Evolutionary conservation across 306 rosid species (phyloP).

Genomic region (Cucurbita argyrosperma): DNA sequence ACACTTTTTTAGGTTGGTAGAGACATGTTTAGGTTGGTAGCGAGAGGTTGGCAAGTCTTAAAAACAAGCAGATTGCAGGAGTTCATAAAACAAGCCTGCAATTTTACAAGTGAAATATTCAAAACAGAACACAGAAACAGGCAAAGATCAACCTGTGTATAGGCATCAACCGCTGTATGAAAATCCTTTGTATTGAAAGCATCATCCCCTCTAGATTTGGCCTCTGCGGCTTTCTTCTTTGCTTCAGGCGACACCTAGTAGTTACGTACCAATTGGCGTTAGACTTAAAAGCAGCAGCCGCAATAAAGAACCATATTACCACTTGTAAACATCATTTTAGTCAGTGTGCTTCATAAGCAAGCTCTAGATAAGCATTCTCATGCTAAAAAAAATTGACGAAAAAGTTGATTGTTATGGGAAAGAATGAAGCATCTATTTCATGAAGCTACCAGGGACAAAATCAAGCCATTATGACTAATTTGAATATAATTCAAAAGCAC

Average conservation of each 20-base stretch:
- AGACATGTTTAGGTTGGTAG: too few relatives aligned
- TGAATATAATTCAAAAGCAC: background rate
- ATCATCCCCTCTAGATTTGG: conserved; percentile 79
- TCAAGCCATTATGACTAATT: background rate
- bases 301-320: background rate
- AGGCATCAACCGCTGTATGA: conserved; percentile 57
- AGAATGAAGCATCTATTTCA: background rate
- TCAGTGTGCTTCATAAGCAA: background rate
- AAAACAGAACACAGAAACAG: background rate
- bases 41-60: background rate
- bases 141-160: conserved; percentile 55
- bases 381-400: background rate
- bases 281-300: background rate
- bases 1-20: too few relatives aligned
- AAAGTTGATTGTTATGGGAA: background rate
- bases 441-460: background rate
- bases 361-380: background rate
- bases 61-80: background rate
- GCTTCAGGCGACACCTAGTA: conserved; percentile 65
- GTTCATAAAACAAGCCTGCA: background rate
- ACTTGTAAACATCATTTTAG: background rate
- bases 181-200: conserved; percentile 62
- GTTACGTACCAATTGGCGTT: background rate
- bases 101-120: background rate
- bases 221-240: conserved; percentile 78